These are phyloP conservation scores for Phaeosphaeriaceae sp. DNA, from an alignment of 2,329 filamentous ascomycete species.

Conservation along the genomic window DNA sequence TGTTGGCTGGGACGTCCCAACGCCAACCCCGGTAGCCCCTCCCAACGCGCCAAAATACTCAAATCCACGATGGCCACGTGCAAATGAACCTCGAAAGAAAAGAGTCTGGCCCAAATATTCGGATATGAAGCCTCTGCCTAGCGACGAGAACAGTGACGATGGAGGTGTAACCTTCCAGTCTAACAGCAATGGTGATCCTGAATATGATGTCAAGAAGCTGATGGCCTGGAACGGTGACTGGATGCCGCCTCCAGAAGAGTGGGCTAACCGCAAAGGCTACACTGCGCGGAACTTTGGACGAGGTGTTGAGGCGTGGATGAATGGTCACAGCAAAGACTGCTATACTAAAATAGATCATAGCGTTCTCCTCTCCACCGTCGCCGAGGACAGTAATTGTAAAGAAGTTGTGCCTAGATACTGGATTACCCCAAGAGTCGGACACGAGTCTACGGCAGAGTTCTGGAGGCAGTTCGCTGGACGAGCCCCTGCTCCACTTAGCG, in stretches of 20 bases:
- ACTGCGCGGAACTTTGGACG: slow-evolving; percentile 40
- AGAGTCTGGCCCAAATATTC: slow-evolving; percentile 34
- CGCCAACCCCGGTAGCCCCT: background rate
- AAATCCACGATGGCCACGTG: slow-evolving; percentile 24
- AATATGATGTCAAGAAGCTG: slow-evolving; percentile 46
- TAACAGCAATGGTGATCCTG: slow-evolving; percentile 38
- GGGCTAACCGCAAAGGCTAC: slow-evolving; percentile 49
- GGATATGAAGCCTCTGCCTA: slow-evolving; percentile 32
- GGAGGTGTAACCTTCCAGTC: slow-evolving; percentile 31
- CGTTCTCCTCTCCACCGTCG: slow-evolving; percentile 1
- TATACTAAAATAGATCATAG: slow-evolving; percentile 12
- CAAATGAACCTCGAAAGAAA: slow-evolving; percentile 10
- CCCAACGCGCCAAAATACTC: slow-evolving; percentile 5
- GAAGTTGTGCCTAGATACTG: slow-evolving; percentile 41
- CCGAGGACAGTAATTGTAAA: slow-evolving; percentile 11
- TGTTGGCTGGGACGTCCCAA: slow-evolving; percentile 16
- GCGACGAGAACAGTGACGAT: slow-evolving; percentile 19
- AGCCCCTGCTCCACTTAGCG: slow-evolving; percentile 30
- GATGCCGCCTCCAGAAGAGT: slow-evolving; percentile 55
- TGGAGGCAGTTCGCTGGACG: slow-evolving; percentile 31
- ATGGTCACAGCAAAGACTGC: slow-evolving; percentile 17
- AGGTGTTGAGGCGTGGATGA: slow-evolving; percentile 42
- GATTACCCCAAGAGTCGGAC: slow-evolving; percentile 34
- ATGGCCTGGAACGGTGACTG: slow-evolving; percentile 55
- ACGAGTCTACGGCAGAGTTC: slow-evolving; percentile 27